Evolutionary conservation across 2,329 filamentous ascomycete species (phyloP).

Genomic region (Fusarium kyushuense): DNA sequence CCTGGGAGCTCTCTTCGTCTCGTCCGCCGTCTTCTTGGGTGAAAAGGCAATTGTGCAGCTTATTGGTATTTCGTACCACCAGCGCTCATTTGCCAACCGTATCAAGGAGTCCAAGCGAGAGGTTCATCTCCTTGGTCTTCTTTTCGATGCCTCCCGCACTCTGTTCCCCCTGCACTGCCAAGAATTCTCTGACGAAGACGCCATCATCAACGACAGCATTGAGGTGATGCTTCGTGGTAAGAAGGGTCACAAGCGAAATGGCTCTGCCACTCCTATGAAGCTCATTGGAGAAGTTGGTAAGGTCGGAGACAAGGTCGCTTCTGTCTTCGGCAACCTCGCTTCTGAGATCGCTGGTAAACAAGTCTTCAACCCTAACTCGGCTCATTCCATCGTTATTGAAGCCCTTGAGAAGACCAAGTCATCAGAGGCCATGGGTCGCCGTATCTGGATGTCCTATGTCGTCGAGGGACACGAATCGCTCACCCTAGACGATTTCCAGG

Average conservation of each 20-base stretch:
- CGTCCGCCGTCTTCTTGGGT: conserved; percentile 76
- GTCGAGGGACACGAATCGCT: conserved; percentile 87
- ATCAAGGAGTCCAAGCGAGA: conserved; percentile 94
- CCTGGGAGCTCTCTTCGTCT: conserved; percentile 74
- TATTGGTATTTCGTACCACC: conserved; percentile 87
- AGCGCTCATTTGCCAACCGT: conserved; percentile 81
- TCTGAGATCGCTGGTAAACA: conserved; percentile 96
- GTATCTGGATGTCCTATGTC: conserved; percentile 98
- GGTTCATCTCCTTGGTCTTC: conserved; percentile 80
- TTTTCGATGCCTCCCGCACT: conserved; percentile 90
- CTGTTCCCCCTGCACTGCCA: conserved; percentile 93
- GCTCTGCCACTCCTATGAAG: conserved; percentile 80
- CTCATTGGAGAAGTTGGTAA: conserved; percentile 82
- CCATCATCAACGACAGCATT: conserved; percentile 87
- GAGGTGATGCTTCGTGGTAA: conserved; percentile 74
- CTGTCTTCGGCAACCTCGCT: conserved; percentile 91
- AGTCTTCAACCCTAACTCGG: conserved; percentile 91
- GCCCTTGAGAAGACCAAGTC: conserved; percentile 87
- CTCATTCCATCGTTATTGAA: conserved; percentile 89
- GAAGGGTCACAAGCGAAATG: conserved; percentile 61
- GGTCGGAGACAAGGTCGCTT: conserved; percentile 92
- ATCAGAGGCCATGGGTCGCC: conserved; percentile 90
- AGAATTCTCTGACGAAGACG: conserved; percentile 93
- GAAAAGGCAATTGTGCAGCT: conserved; percentile 85
- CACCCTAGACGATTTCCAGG: conserved; percentile 82